A percentile compares a stretch with the other conserved stretches of the same genome.
These are phyloP conservation scores for Diospyros lotus DNA, from an alignment of 148 eudicot species.

Conservation along the genomic window DNA sequence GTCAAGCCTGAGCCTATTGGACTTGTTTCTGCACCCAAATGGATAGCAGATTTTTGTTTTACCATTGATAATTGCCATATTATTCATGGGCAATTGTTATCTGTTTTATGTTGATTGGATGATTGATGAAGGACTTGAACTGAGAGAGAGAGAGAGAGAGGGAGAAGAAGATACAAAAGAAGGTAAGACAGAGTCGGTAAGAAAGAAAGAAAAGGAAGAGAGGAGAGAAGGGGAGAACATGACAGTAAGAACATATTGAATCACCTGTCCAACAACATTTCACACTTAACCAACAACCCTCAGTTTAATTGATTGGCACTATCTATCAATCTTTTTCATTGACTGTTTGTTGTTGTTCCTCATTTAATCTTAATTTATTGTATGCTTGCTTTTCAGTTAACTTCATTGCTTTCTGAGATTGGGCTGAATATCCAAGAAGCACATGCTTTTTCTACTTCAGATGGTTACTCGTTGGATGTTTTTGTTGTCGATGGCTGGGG, in stretches of 20 bases:
- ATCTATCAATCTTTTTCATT: not conserved
- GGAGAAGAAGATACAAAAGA: too few species aligned
- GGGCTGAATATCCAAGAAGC: slow-evolving; percentile 92
- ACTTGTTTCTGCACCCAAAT: not conserved
- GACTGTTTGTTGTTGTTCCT: not conserved
- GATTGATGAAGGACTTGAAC: too few species aligned
- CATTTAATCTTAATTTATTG: slow-evolving; percentile 3
- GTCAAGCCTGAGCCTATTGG: not conserved
- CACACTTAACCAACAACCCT: not conserved
- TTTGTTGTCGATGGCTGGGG: slow-evolving; percentile 84
- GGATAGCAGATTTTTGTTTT: not conserved
- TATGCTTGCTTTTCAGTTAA: slow-evolving; percentile 54
- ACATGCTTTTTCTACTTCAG: slow-evolving; percentile 86
- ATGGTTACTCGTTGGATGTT: slow-evolving; percentile 89
- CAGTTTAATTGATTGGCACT: not conserved
- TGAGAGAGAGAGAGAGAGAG: too few species aligned
- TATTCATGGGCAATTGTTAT: not conserved
- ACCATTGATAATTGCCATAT: not conserved
- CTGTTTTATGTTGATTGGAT: not conserved
- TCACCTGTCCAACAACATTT: too few species aligned
- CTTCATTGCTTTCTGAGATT: slow-evolving; percentile 75
- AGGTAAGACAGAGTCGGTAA: too few species aligned
- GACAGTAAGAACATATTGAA: too few species aligned
- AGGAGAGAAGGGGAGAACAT: too few species aligned
- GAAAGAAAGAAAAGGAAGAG: too few species aligned